These are phyloP conservation scores for Naumovozyma dairenensis DNA, from an alignment of 805 yeast species.

Conservation along the genomic window DNA sequence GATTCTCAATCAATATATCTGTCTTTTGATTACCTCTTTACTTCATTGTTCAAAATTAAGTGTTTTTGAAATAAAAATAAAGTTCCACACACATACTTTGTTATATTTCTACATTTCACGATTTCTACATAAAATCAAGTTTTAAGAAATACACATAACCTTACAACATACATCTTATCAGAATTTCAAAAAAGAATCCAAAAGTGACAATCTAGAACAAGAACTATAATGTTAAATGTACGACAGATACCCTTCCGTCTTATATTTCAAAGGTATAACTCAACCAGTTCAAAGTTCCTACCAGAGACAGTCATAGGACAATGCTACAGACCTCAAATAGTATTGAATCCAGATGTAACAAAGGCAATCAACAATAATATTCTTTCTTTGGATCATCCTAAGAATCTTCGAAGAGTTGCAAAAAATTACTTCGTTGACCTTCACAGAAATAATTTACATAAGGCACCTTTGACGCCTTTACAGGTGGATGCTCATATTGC, in stretches of 20 bases:
- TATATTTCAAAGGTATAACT: not conserved
- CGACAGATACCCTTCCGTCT: constrained; percentile 6
- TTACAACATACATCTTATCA: no score
- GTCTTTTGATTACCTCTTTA: no score
- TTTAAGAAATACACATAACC: no score
- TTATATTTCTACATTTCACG: no score
- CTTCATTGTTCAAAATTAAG: no score
- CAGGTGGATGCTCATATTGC: constrained; percentile 78
- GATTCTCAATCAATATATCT: no score
- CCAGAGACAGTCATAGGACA: constrained; percentile 49
- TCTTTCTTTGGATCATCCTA: constrained; percentile 50
- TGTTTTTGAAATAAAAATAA: no score
- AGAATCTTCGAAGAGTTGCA: constrained; percentile 50
- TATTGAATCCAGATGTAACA: constrained; percentile 48
- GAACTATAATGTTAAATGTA: no score
- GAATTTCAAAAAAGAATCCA: no score
- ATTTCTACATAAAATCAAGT: no score
- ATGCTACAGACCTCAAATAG: constrained; percentile 38
- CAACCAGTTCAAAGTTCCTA: constrained; percentile 35
- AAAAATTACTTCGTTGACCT: constrained; percentile 45
- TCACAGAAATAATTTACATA: constrained; percentile 44
- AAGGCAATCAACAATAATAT: constrained; percentile 56
- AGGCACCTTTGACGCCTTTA: constrained; percentile 33
- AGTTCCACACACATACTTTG: no score
- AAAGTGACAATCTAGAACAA: no score